Conservation (phyloP, 371 early-diverging fungal species). For the Mortierella sp. region DNA sequence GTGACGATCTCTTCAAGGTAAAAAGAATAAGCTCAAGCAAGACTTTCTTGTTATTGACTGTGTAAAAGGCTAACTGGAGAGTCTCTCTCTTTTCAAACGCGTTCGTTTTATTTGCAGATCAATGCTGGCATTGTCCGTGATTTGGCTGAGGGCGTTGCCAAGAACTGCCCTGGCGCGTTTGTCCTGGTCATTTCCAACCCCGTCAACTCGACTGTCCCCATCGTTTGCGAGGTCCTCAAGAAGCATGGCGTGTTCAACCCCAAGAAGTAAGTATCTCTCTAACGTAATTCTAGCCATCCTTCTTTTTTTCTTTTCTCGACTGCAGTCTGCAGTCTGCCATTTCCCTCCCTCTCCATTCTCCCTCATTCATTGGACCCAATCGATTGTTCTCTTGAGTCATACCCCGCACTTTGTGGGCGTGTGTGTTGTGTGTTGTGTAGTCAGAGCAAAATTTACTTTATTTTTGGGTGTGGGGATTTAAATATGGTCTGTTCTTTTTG, state of each 20-base stretch:
- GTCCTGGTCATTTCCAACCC: conserved; percentile 89
- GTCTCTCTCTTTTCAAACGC: not conserved
- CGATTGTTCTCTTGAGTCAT: conserved; percentile 8
- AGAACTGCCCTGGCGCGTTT: conserved; percentile 84
- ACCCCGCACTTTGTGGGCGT: conserved; percentile 1
- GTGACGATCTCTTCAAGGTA: conserved; percentile 89
- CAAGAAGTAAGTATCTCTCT: conserved; percentile 68
- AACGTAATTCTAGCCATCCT: too few relatives aligned
- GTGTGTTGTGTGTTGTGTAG: not conserved
- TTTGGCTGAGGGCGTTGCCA: conserved; percentile 80
- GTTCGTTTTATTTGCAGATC: conserved; percentile 55
- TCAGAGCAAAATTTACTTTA: conserved; percentile 1
- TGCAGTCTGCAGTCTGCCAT: too few relatives aligned
- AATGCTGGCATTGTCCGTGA: conserved; percentile 90
- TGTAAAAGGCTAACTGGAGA: not conserved
- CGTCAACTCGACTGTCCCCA: conserved; percentile 91
- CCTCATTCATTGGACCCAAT: not conserved
- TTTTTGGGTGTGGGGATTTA: conserved; percentile 10
- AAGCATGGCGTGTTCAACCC: conserved; percentile 90
- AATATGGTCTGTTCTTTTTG: not conserved
- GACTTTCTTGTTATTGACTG: not conserved
- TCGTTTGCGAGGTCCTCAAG: conserved; percentile 86
- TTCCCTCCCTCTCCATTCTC: not conserved
- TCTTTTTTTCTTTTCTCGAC: not conserved
- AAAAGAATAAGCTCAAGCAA: not conserved